Conservation (phyloP, 139 green algal genomes). For the Zygnema circumcarinatum region DNA sequence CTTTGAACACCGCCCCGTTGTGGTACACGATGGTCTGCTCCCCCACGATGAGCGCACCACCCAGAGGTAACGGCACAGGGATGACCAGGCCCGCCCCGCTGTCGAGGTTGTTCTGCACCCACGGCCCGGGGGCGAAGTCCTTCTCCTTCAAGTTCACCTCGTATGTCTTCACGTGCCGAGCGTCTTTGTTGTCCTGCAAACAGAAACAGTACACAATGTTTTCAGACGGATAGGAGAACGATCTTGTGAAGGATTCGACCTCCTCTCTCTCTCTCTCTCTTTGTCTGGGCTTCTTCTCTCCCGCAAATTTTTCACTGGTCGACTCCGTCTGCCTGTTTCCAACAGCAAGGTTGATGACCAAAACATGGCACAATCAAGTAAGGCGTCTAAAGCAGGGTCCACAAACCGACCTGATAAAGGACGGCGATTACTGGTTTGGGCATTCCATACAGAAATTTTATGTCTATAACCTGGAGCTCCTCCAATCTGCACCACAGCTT, state of each 20-base stretch:
- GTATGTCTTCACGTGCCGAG: conserved; percentile 91
- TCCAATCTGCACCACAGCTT: conserved; percentile 57
- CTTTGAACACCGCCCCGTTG: conserved; percentile 53
- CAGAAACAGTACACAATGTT: neutral
- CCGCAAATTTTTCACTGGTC: too few species aligned
- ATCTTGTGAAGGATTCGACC: too few species aligned
- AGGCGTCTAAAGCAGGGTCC: too few species aligned
- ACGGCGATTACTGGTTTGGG: conserved; percentile 80
- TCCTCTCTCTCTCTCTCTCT: too few species aligned
- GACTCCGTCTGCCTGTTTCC: too few species aligned
- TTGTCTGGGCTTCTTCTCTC: too few species aligned
- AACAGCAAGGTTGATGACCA: too few species aligned
- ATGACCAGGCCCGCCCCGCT: conserved; percentile 79
- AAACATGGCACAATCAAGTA: too few species aligned
- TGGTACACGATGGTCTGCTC: conserved; percentile 85
- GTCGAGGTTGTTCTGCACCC: conserved; percentile 84
- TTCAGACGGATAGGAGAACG: neutral
- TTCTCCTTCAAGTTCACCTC: conserved; percentile 76
- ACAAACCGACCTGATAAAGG: conserved; percentile 82
- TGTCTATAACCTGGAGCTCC: conserved; percentile 75
- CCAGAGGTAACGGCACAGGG: conserved; percentile 78
- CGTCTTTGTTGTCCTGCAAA: conserved; percentile 81
- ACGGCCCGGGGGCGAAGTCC: conserved; percentile 76
- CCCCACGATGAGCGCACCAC: conserved; percentile 85
- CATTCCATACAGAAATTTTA: conserved; percentile 77